Evolutionary conservation across 257 asterid species (phyloP).

Genomic region (Orobanche coerulescens): DNA sequence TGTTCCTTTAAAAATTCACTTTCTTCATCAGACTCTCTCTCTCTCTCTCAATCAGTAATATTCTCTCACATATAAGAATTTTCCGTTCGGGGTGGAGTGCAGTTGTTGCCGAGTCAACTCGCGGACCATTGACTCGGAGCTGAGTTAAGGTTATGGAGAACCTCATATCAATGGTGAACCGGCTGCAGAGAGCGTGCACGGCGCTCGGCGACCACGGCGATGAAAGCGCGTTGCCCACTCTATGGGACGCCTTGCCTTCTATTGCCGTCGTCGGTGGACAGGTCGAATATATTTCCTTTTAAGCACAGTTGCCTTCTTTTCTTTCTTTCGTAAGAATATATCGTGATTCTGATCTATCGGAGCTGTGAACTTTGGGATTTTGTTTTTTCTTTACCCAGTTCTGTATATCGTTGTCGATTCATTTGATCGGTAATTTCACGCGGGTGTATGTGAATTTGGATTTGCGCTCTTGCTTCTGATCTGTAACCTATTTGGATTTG

Average conservation of each 20-base stretch:
- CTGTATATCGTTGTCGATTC: constrained; percentile 12
- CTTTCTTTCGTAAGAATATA: neutral
- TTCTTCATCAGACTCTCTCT: constrained; percentile 14
- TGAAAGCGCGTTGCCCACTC: constrained; percentile 81
- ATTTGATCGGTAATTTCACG: constrained; percentile 16
- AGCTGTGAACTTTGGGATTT: neutral
- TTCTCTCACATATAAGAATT: neutral
- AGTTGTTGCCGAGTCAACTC: constrained; percentile 29
- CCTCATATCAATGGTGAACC: constrained; percentile 74
- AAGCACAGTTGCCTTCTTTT: neutral
- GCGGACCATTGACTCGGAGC: constrained; percentile 26
- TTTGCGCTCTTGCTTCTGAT: constrained; percentile 21
- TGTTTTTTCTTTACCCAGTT: neutral
- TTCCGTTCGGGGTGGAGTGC: constrained; percentile 4
- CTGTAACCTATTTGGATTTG: neutral
- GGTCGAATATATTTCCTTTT: constrained; percentile 33
- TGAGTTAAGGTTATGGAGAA: constrained; percentile 61
- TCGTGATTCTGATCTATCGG: constrained; percentile 22
- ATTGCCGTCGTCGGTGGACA: constrained; percentile 98
- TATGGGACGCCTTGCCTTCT: constrained; percentile 94
- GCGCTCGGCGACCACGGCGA: constrained; percentile 96
- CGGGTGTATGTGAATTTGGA: constrained; percentile 11
- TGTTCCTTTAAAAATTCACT: constrained; percentile 14
- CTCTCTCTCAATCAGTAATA: constrained; percentile 22
- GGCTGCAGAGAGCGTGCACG: constrained; percentile 90